These are phyloP conservation scores for Trichophyton benhamiae DNA, from an alignment of 2,329 filamentous ascomycete species.

Conservation along the genomic window DNA sequence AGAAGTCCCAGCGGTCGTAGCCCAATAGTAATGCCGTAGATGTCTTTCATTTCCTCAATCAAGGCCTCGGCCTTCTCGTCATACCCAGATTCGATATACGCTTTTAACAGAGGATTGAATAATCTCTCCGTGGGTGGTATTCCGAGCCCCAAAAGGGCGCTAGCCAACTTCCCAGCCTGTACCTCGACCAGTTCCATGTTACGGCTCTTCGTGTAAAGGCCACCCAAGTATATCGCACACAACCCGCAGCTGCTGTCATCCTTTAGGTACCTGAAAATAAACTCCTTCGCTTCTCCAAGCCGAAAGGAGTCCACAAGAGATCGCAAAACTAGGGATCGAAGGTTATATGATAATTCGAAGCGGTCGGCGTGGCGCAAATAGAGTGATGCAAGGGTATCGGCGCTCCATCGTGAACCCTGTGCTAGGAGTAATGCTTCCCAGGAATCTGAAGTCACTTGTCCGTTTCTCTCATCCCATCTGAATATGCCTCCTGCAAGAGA, in stretches of 20 bases:
- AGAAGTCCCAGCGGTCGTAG: constrained; percentile 28
- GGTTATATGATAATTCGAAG: constrained; percentile 21
- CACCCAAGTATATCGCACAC: constrained; percentile 26
- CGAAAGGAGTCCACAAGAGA: constrained; percentile 28
- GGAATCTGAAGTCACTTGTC: constrained; percentile 22
- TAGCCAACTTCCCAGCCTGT: constrained; percentile 23
- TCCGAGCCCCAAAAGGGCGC: constrained; percentile 18
- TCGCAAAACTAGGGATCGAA: constrained; percentile 27
- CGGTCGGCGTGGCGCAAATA: constrained; percentile 20
- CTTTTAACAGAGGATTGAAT: constrained; percentile 30
- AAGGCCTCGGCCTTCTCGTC: constrained; percentile 25
- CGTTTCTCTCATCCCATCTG: constrained; percentile 23
- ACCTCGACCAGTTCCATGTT: constrained; percentile 25
- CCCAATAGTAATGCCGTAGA: constrained; percentile 21
- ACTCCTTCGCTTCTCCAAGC: constrained; percentile 25
- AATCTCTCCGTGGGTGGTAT: constrained; percentile 27
- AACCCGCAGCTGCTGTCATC: constrained; percentile 25
- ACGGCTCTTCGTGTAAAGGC: constrained; percentile 30
- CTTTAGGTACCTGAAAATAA: constrained; percentile 24
- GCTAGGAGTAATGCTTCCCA: constrained; percentile 28
- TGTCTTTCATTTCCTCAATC: constrained; percentile 24
- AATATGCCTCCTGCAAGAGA: constrained; percentile 29
- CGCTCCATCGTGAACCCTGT: constrained; percentile 20
- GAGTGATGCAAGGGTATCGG: constrained; percentile 27
- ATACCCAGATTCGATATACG: constrained; percentile 28